A percentile compares a stretch with the other conserved stretches of the same genome.
Conservation (phyloP, 352 stramenopile genomes). For the Blastocystis hominis region DNA sequence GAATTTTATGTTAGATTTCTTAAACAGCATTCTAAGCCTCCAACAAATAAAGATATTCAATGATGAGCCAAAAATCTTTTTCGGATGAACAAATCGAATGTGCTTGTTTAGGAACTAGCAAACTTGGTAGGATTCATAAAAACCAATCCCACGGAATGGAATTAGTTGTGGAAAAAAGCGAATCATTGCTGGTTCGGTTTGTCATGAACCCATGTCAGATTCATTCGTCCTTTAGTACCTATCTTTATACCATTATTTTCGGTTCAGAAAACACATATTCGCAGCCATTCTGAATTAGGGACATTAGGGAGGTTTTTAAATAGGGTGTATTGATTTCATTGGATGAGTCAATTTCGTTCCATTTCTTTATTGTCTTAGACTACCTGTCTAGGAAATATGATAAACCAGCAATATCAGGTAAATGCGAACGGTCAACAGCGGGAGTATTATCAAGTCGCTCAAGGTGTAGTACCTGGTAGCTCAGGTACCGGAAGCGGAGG, state of each 20-base stretch:
- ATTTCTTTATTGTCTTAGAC: constrained; percentile 27
- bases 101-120: no score
- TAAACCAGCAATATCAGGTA: constrained; percentile 23
- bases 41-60: no score
- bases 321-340: constrained; percentile 22
- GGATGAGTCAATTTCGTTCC: neutral
- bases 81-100: no score
- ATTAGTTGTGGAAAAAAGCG: no score
- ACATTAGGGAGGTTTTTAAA: constrained; percentile 17
- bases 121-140: no score
- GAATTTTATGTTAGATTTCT: no score
- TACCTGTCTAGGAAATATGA: neutral
- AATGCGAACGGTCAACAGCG: neutral
- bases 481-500: neutral
- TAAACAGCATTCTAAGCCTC: no score
- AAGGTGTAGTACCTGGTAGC: neutral
- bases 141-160: no score
- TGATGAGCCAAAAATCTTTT: no score
- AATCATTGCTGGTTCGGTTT: no score
- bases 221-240: neutral
- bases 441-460: constrained; percentile 1
- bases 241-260: neutral
- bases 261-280: neutral
- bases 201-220: no score
- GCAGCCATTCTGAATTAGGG: constrained; percentile 18